Evolutionary conservation across 805 yeast genomes (phyloP), one percentile per base, ranked within the genome.

Genomic region (Candida hungchunana): DNA sequence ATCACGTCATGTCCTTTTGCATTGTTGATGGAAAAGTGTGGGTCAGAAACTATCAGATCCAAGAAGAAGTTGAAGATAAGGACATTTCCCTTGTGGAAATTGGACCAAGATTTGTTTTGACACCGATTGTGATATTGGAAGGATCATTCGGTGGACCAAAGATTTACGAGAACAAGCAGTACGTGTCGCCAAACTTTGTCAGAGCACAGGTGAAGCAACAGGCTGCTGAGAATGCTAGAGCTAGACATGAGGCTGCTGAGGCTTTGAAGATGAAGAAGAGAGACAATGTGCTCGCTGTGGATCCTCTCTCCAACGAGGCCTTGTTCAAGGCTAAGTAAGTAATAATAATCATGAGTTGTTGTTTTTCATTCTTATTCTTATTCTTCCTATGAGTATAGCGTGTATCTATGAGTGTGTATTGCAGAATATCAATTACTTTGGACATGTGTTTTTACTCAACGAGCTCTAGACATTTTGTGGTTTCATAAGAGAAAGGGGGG

Each of bases 81-180:
- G 79, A 87, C 44, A 62, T 85, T 44, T 77, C 87, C 13, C 69
- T 93, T 51, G 83, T 93, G 40, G 98, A 93, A 68, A 87, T 93
- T 50, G 98, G 98, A 4, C 98, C 98, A 34, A 77, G 98, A 61
- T 82, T 88, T 47, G 97, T 93, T 22, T 71, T 93, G 67, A 90
- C 97, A 3, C 79, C 82, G 45, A 89, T 93, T 49, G 80, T 94
- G 41, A 78, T 93, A 35, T 71, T 90, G 46, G 97, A 93, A 67
- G 98, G 98, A 32, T 87, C 97, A 2, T 93, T 93, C 53, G 90
- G 96, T 38, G 98, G 98, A 15, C 96, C 97, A 46, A 87, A 89
- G 72, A 88, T 93, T 47, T 93, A 86, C 64, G 97, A 93, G 57
- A 93, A 93, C 69, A 89, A 86, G 69, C 93, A 90, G 63, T 93